Evolutionary conservation across 2,329 filamentous ascomycete species (phyloP), one percentile per base, ranked within the genome.

Genomic region (Endothia cerciana): DNA sequence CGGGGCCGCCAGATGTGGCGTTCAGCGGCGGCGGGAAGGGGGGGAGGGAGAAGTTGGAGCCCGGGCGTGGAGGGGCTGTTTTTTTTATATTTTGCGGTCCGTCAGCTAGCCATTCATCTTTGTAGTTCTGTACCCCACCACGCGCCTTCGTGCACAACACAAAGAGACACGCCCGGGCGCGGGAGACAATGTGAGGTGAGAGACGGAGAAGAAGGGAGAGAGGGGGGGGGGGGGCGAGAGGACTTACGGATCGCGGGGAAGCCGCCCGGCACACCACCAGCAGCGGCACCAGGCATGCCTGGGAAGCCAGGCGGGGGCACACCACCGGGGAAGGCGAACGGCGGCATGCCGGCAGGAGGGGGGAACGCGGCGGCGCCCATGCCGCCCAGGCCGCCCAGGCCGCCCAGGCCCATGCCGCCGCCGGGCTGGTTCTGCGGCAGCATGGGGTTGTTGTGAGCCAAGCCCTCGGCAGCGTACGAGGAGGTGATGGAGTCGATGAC

Each of bases 401-500:
- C n/a, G n/a, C n/a, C n/a, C n/a, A n/a, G n/a, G n/a, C n/a, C n/a
- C n/a, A n/a, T n/a, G 78, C 78, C 30, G 81, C 78, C 22, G 81
- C 84, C 84, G 60, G 87, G 87, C 75, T 89, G 89, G 78, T 89
- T 89, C 74, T 89, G 87, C 13, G 83, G 86, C 59, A 94, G 87
- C 88, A 95, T 93, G 61, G 91, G 94, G 78, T 97, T 97, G 68
- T 88, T 88, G 74, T 89, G 88, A 70, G 90, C 89, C 78, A 97
- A 93, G 73, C 95, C 95, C 81, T 97, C 95, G 72, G 93, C 93
- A 70, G 92, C 92, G 81, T 99, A 98, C 47, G 94, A 97, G 53
- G 89, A 92, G 51, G 95, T 98, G 79, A 99, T 99, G 73, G 91
- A 94, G 82, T 99, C 95, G 77, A 99, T 99, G 73, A 99, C 95